Conservation (phyloP, 352 stramenopile genomes). For the Pythium utonaiense region DNA sequence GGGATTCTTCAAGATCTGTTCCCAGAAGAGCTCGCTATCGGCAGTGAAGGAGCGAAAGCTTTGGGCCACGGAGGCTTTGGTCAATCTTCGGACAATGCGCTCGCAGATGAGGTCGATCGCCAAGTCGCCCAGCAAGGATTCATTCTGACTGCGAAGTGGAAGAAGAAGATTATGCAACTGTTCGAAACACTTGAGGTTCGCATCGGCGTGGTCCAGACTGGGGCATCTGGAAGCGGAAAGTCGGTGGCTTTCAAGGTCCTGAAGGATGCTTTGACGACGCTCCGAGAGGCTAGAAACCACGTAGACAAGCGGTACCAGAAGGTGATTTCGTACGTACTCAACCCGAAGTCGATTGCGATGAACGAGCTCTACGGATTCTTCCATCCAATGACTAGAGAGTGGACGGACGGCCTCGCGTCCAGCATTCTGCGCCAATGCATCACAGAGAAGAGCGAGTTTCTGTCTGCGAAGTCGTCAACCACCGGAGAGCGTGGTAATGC, state of each 20-base stretch:
- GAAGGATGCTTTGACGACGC: constrained; percentile 39
- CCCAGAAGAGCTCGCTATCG: constrained; percentile 31
- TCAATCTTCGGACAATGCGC: not conserved
- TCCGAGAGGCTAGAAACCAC: constrained; percentile 46
- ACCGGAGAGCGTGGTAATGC: constrained; percentile 2
- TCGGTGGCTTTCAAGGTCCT: constrained; percentile 45
- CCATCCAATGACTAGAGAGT: constrained; percentile 77
- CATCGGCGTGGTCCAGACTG: constrained; percentile 82
- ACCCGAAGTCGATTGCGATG: constrained; percentile 81
- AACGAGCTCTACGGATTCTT: constrained; percentile 85
- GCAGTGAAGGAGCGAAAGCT: not conserved
- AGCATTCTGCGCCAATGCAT: constrained; percentile 74
- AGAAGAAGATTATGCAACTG: constrained; percentile 87
- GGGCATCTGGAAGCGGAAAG: constrained; percentile 71
- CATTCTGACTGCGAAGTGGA: constrained; percentile 69
- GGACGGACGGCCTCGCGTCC: constrained; percentile 77
- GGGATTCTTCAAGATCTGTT: constrained; percentile 90
- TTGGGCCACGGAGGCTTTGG: not conserved
- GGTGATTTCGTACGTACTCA: constrained; percentile 58
- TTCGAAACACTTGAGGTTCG: constrained; percentile 92
- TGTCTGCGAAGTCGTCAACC: constrained; percentile 10
- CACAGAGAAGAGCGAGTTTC: constrained; percentile 56
- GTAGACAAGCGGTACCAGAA: constrained; percentile 51
- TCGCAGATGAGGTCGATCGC: constrained; percentile 51
- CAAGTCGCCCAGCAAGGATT: constrained; percentile 63